Evolutionary conservation across 176 grass and related monocot genomes (phyloP).

Genomic region (Tuctoria greenei): DNA sequence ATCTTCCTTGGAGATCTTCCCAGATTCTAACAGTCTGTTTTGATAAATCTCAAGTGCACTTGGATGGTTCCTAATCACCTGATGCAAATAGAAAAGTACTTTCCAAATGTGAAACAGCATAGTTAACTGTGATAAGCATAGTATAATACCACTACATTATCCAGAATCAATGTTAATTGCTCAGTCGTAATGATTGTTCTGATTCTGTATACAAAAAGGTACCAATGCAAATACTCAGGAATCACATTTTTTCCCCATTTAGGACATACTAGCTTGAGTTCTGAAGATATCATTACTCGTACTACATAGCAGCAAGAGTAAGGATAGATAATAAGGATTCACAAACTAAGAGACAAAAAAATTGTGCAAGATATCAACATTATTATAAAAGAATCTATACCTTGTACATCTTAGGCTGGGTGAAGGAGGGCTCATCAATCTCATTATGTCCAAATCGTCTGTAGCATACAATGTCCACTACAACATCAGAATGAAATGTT

Average conservation of each 20-base stretch:
- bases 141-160: slow-evolving; percentile 17
- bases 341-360: not conserved
- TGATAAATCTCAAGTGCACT: slow-evolving; percentile 87
- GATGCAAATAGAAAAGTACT: slow-evolving; percentile 10
- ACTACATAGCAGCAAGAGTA: slow-evolving; percentile 9
- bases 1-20: slow-evolving; percentile 79
- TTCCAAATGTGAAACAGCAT: slow-evolving; percentile 3
- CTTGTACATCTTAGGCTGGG: slow-evolving; percentile 97
- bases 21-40: slow-evolving; percentile 68
- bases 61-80: slow-evolving; percentile 85
- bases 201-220: slow-evolving; percentile 6
- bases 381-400: slow-evolving; percentile 31
- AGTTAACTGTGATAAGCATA: not conserved
- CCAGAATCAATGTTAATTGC: not conserved
- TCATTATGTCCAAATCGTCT: slow-evolving; percentile 95
- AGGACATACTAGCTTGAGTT: not conserved
- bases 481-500: slow-evolving; percentile 92
- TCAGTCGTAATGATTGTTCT: slow-evolving; percentile 17
- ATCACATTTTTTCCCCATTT: not conserved
- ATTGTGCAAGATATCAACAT: not conserved
- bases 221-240: not conserved
- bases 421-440: slow-evolving; percentile 95
- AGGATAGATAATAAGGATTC: not conserved
- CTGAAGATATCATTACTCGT: slow-evolving; percentile 9
- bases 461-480: slow-evolving; percentile 91